Conservation (phyloP, 345 rosid species). For the Citrus sp. region DNA sequence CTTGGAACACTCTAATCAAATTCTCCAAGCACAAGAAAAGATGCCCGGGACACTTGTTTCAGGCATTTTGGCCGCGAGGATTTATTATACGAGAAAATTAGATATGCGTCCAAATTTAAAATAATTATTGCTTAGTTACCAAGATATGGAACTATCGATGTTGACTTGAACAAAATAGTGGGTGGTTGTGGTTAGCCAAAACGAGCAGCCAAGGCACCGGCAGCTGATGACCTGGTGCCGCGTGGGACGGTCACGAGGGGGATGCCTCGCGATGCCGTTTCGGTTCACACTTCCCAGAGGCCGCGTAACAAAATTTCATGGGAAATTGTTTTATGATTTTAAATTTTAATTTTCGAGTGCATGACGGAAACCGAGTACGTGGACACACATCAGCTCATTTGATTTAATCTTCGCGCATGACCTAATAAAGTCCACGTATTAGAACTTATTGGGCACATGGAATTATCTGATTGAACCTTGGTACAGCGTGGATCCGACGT, state of each 20-base stretch:
- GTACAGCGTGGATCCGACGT: conserved; percentile 36
- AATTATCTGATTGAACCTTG: background rate
- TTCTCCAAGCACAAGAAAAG: background rate
- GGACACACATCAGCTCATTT: conserved; percentile 26
- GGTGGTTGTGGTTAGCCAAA: background rate
- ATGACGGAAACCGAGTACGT: conserved; percentile 21
- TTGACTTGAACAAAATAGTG: background rate
- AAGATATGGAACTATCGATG: background rate
- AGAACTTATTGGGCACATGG: too few species aligned
- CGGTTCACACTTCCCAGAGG: background rate
- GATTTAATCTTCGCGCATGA: background rate
- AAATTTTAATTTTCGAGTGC: too few species aligned
- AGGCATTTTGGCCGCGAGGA: background rate
- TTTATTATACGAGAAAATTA: background rate
- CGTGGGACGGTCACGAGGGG: background rate
- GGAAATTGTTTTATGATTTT: background rate
- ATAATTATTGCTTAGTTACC: background rate
- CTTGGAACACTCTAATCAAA: background rate
- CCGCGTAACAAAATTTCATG: background rate
- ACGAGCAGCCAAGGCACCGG: background rate
- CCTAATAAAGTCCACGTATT: too few species aligned
- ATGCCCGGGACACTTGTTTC: background rate
- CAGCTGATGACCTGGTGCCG: background rate
- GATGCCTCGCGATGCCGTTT: background rate
- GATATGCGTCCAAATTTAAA: background rate